Evolutionary conservation across 495 filamentous ascomycete species (phyloP).

Genomic region (Neurospora sp.): DNA sequence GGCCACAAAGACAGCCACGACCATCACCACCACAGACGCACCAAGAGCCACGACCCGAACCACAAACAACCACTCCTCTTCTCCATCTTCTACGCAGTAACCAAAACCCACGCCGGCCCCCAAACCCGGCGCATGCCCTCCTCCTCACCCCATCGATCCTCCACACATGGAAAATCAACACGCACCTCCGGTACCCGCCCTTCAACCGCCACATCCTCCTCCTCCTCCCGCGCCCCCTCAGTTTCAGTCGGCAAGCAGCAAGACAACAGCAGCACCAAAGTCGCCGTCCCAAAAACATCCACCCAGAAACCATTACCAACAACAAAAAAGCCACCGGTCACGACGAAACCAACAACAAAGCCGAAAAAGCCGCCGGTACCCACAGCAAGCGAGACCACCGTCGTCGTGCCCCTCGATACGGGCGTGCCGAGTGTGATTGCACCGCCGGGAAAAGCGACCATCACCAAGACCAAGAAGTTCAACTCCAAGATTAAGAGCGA

Average conservation of each 20-base stretch:
- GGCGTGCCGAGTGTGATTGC: neutral
- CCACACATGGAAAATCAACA: neutral
- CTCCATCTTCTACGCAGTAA: neutral
- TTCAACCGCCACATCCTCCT: neutral
- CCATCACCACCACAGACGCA: neutral
- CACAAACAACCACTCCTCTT: neutral
- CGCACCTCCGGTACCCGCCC: neutral
- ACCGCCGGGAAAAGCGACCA: neutral
- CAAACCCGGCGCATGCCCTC: neutral
- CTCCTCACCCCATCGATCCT: neutral
- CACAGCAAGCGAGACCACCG: neutral
- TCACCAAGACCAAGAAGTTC: constrained; percentile 8
- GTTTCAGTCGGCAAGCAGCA: neutral
- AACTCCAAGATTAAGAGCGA: constrained; percentile 12
- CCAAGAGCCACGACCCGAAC: neutral
- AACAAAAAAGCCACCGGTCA: neutral
- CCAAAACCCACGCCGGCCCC: neutral
- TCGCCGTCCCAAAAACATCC: neutral
- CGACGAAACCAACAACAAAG: neutral
- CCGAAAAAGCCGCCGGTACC: neutral
- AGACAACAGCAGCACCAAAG: neutral
- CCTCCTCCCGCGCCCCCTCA: neutral
- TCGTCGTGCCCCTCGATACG: neutral
- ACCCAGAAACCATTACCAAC: neutral
- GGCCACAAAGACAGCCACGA: neutral